Base-by-base conservation (phyloP, 345 rosid species). In the Eucalyptus shirleyi region DNA sequence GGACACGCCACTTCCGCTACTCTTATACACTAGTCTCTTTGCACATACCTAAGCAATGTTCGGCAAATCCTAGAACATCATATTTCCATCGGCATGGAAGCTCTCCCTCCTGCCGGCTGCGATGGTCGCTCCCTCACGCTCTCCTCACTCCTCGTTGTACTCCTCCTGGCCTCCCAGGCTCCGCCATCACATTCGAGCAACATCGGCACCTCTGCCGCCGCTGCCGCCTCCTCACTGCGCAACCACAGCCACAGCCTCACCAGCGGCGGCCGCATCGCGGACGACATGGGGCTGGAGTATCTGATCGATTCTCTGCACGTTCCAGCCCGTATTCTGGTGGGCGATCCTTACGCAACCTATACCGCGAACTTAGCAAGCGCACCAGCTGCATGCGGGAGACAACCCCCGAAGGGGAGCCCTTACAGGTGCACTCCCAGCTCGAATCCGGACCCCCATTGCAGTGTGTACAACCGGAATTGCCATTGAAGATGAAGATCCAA, bases 391-490 rank as follows among this genome's bases (percentile, higher is more conserved):
- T 69, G 81, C 81, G 81, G 21, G 12, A 69, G 44, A 34, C 7
- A 7, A 5, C 6, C 81, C 24, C 42, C 1, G 44, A 3, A 3
- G 19, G 81, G 81, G 40, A 2, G 3, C 9, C 2, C 24, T 18
- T 34, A 69, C 81, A 9, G 7, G 10, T 69, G 81, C 81, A 18
- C 24, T 69, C 81, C 81, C 44, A 3, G 11, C 12, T 0, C 11
- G 44, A 34, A 34, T 37, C 26, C 13, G 81, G 44, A 34, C 6
- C 81, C 42, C 81, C 13, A 3, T 3, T 69, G 81, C 81, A 18
- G 81, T 69, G 0, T 0, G 0, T 69, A 69, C 44, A 9, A 2
- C 44, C 13, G 81, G 44, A 0, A 0, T 2, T 34, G 81, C 81
- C 0, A 32, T 0, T 2, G 2, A 32, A 5, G 21, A 34, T 69